A percentile compares a stretch with the other conserved stretches of the same genome.
Evolutionary conservation across 2,329 filamentous ascomycete species (phyloP).

Genomic region (Sporothrix protearum): DNA sequence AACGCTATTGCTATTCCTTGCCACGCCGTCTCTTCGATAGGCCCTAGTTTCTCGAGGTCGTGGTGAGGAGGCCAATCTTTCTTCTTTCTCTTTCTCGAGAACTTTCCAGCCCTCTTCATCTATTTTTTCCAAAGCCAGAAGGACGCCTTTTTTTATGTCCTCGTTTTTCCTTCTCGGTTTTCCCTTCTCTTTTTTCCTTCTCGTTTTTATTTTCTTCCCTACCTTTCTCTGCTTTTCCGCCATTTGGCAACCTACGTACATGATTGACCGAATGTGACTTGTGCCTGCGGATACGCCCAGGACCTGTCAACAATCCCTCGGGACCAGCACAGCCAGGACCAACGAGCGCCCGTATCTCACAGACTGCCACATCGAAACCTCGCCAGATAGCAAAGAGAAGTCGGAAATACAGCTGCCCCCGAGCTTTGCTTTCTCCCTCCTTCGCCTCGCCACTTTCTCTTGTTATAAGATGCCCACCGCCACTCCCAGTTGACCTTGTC

Average conservation of each 20-base stretch:
- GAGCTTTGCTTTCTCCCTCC: neutral
- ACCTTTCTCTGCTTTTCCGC: neutral
- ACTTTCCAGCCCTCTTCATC: neutral
- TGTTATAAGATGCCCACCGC: neutral
- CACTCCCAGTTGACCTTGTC: neutral
- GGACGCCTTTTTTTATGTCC: neutral
- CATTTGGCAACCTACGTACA: constrained; percentile 1
- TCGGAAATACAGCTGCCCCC: constrained; percentile 18
- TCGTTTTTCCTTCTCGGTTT: neutral
- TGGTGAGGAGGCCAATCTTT: neutral
- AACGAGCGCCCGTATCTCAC: neutral
- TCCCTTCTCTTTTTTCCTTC: neutral
- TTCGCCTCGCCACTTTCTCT: neutral
- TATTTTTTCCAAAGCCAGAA: neutral
- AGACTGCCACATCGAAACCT: neutral
- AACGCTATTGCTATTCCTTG: constrained; percentile 3
- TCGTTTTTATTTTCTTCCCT: neutral
- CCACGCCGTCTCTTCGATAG: neutral
- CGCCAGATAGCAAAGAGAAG: neutral
- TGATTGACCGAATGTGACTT: constrained; percentile 11
- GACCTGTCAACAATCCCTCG: neutral
- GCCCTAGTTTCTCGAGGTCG: neutral
- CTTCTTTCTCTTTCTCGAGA: neutral
- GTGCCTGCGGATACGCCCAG: constrained; percentile 6
- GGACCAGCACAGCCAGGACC: neutral